These are phyloP conservation scores for Penicillium odoratum DNA, from an alignment of 495 filamentous ascomycete genomes.

Conservation along the genomic window DNA sequence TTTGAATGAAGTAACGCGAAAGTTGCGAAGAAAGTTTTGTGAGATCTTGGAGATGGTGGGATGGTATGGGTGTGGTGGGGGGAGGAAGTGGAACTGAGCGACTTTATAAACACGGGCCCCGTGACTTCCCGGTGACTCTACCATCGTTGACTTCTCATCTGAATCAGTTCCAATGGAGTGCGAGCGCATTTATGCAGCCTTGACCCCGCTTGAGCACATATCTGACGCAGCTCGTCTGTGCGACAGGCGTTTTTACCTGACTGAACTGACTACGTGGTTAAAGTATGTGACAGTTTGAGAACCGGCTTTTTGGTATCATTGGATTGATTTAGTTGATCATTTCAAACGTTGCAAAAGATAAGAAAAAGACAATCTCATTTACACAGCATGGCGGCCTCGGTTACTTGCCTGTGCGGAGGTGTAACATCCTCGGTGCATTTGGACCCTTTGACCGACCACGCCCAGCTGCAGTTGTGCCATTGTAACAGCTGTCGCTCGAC, in stretches of 20 bases:
- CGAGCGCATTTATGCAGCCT: constrained; percentile 32
- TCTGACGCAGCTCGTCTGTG: constrained; percentile 13
- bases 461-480: constrained; percentile 57
- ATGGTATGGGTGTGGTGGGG: constrained; percentile 6
- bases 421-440: constrained; percentile 45
- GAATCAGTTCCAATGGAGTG: not conserved
- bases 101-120: constrained; percentile 23
- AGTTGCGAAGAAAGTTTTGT: not conserved
- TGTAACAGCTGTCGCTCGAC: constrained; percentile 61
- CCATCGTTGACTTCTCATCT: constrained; percentile 3
- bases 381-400: constrained; percentile 20
- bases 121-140: constrained; percentile 24
- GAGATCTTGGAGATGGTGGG: not conserved
- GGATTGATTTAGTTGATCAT: not conserved
- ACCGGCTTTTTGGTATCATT: not conserved
- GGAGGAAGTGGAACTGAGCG: constrained; percentile 5
- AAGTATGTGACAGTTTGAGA: not conserved
- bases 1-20: constrained; percentile 17
- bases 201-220: constrained; percentile 32
- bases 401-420: constrained; percentile 60
- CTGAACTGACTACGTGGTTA: not conserved
- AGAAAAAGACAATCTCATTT: not conserved
- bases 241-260: not conserved
- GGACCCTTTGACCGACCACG: constrained; percentile 25
- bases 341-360: not conserved